These are phyloP conservation scores for Pseudogymnoascus sp. DNA, from an alignment of 2,329 filamentous ascomycete genomes.

Conservation along the genomic window DNA sequence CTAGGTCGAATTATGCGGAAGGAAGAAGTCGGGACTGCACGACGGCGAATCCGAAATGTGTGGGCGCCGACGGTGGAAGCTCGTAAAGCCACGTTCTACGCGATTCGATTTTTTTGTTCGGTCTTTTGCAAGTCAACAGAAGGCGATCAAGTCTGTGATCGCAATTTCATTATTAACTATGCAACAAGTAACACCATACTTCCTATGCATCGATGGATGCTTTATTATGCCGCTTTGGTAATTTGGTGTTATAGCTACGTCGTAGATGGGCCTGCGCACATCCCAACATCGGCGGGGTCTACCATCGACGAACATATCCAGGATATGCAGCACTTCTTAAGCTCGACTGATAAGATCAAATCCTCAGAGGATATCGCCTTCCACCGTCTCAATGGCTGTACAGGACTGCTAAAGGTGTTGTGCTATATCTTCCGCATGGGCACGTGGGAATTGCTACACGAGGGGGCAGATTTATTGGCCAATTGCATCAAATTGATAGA, in stretches of 20 bases:
- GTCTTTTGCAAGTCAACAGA: conserved; percentile 50
- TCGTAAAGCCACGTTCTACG: conserved; percentile 86
- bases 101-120: conserved; percentile 75
- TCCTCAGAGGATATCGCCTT: conserved; percentile 72
- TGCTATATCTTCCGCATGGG: conserved; percentile 74
- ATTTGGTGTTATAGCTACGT: conserved; percentile 95
- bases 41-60: conserved; percentile 73
- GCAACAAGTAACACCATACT: conserved; percentile 80
- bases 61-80: conserved; percentile 89
- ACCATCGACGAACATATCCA: conserved; percentile 58
- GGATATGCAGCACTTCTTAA: conserved; percentile 74
- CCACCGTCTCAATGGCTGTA: conserved; percentile 72
- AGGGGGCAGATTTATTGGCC: conserved; percentile 70
- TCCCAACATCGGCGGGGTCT: conserved; percentile 32
- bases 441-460: conserved; percentile 84
- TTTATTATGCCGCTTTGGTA: conserved; percentile 86
- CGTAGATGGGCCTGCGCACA: conserved; percentile 63
- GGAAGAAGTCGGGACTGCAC: conserved; percentile 71
- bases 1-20: conserved; percentile 77
- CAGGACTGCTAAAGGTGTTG: conserved; percentile 72
- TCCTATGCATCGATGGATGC: conserved; percentile 86
- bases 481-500: conserved; percentile 62
- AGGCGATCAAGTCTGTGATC: conserved; percentile 12
- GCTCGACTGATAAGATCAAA: conserved; percentile 60
- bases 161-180: conserved; percentile 48